These are phyloP conservation scores for Sedum album DNA, from an alignment of 164 flowering plant genomes.

Conservation along the genomic window DNA sequence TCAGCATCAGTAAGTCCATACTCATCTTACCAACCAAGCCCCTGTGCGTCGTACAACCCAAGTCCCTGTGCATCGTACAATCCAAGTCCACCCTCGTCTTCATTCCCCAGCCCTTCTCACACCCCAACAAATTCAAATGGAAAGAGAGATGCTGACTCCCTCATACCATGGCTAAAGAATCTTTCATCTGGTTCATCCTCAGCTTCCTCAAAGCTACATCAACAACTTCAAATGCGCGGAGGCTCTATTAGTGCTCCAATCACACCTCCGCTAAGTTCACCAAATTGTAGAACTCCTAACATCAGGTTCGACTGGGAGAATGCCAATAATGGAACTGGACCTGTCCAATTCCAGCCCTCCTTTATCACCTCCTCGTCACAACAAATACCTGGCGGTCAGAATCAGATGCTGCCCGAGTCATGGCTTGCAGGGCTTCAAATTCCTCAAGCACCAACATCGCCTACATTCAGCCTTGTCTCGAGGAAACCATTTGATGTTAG, in stretches of 20 bases:
- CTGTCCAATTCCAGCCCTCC: constrained; percentile 32
- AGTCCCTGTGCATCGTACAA: constrained; percentile 62
- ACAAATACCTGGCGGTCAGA: constrained; percentile 69
- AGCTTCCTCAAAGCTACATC: constrained; percentile 53
- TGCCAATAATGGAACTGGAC: constrained; percentile 40
- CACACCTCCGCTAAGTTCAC: constrained; percentile 88
- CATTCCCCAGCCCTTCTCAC: constrained; percentile 49
- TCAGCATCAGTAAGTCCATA: constrained; percentile 52
- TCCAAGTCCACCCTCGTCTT: constrained; percentile 72
- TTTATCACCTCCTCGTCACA: constrained; percentile 73
- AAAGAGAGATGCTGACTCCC: constrained; percentile 57
- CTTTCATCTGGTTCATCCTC: constrained; percentile 63
- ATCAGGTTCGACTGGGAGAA: constrained; percentile 61
- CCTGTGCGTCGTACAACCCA: constrained; percentile 48
- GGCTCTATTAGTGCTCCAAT: constrained; percentile 96
- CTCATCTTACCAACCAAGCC: constrained; percentile 54
- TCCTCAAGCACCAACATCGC: constrained; percentile 54
- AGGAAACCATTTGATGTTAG: constrained; percentile 58
- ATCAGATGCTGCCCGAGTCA: constrained; percentile 57
- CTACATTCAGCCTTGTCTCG: constrained; percentile 76
- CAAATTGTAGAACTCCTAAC: constrained; percentile 65
- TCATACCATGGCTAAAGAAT: constrained; percentile 94
- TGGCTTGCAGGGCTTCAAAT: constrained; percentile 57
- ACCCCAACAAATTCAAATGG: constrained; percentile 29
- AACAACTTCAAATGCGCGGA: constrained; percentile 48